Conservation (phyloP, 768 basidiomycete species). For the Rhodosporidiobolus odoratus region DNA sequence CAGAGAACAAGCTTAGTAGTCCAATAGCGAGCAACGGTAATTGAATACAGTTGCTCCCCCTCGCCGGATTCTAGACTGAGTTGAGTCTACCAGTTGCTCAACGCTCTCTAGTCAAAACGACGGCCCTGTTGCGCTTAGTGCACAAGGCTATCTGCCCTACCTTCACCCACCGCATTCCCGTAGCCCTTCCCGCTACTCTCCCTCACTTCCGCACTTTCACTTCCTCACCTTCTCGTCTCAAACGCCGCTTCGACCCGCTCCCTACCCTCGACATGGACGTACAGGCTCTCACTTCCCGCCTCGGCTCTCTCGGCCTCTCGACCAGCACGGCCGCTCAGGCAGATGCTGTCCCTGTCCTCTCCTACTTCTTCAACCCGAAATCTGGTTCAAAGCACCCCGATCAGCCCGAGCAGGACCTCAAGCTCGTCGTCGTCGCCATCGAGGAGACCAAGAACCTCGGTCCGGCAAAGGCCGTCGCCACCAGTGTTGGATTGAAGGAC, state of each 20-base stretch:
- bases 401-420: constrained; percentile 26
- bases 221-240: neutral
- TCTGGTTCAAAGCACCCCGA: constrained; percentile 37
- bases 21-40: neutral
- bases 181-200: neutral
- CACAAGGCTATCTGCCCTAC: neutral
- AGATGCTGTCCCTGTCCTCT: constrained; percentile 10
- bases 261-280: constrained; percentile 29
- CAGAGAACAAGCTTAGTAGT: neutral
- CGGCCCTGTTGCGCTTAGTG: constrained; percentile 2
- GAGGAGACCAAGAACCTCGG: constrained; percentile 42
- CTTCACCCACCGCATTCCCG: neutral
- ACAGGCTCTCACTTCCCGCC: constrained; percentile 12
- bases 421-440: constrained; percentile 40
- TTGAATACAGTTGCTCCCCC: neutral
- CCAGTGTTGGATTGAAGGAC: constrained; percentile 41
- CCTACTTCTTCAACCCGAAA: constrained; percentile 43
- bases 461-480: constrained; percentile 38
- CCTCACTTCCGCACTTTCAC: neutral
- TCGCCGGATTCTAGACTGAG: too few relatives aligned
- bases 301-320: constrained; percentile 20
- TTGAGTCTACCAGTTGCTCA: neutral
- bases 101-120: neutral
- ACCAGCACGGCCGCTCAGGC: neutral
- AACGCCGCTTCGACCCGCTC: constrained; percentile 13